Base-by-base conservation (phyloP, 2,329 filamentous ascomycete species). In the Hymenoscyphus fructigenus region DNA sequence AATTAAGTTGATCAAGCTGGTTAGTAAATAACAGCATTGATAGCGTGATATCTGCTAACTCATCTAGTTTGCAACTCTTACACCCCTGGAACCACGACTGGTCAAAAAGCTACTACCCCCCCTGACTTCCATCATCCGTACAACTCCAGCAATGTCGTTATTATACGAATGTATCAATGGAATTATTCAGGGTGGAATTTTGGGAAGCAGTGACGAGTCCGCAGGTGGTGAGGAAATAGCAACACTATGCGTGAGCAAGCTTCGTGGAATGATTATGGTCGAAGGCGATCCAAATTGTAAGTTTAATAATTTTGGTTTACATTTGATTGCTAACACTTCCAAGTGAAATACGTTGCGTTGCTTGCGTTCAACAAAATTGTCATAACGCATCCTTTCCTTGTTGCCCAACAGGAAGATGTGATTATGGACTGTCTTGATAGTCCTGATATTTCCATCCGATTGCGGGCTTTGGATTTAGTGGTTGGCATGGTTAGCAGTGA, bases 111-210 rank as follows among this genome's bases (percentile, higher is more conserved):
- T 99, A 17, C 80, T 98, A 34, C 92, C 94, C 7, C 95, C 95
- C 17, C 81, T 99, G 66, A 97, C 93, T 0, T 92, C 91, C 70
- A 90, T 99, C 58, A 98, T 99, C 69, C 90, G 92, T 71, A 97
- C 93, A 0, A 99, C 95, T 0, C 91, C 91, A 5, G 95, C 95
- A 32, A 98, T 98, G 95, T 98, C 95, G n/a, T 79, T 99, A 32
- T 80, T 98, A 5, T 99, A 99, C 73, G 95, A 99, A 78, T 99
- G 95, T 75, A 97, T 99, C 78, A 97, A 96, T 76, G 95, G 95
- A 28, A 96, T 99, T 68, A 97, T 99, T 65, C 93, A 97, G 76
- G 95, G 95, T 32, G 95, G 95, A 0, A 97, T 99, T 64, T 81
- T 99, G 59, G 91, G 92, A 36, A 91, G 89, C 56, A 88, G 89